Evolutionary conservation across 2,329 filamentous ascomycete genomes (phyloP), one percentile per base, ranked within the genome.

Genomic region (Metarhizium album): DNA sequence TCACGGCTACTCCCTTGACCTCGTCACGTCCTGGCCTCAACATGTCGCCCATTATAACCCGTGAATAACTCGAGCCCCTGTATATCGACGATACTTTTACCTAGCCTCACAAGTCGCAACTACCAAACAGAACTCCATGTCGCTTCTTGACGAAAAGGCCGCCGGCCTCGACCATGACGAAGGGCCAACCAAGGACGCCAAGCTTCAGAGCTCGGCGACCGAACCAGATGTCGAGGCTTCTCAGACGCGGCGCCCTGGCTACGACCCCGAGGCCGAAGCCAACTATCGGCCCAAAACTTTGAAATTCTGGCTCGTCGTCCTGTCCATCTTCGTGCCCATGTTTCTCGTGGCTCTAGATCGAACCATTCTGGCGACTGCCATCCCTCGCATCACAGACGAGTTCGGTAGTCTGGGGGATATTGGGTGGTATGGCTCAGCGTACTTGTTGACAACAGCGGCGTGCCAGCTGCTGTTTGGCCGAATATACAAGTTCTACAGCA

Each of bases 381-480:
- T 78, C 23, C 76, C 76, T 2, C 64, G 67, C 33, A 80, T 80
- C 59, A 77, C 75, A n/a, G 70, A 78, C 56, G 74, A 79, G 20
- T 80, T 80, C 60, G 65, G 76, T 45, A 76, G 76, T 48, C 64
- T 82, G 2, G 73, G 74, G 2, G 80, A 84, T 54, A 78, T 83
- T 51, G 79, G 79, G 48, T 84, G 80, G 80, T 83, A 83, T 61
- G 79, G 76, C 4, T 78, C 76, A 37, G 73, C 78, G 1, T 81
- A 82, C 60, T 76, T 82, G 70, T 67, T 83, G 55, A 80, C 79
- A 13, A 77, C 76, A 2, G 73, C 76, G 6, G 75, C 75, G n/a
- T 67, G 64, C 20, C 74, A 78, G 57, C 67, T 78, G 3, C 58
- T 78, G 8, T 79, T 75, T 58, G 76, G 77, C 6, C 69, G 75